Percentiles rank a stretch among this genome's conserved stretches.
Conservation (phyloP, 352 stramenopile species). For the Globisporangium cystogenes region DNA sequence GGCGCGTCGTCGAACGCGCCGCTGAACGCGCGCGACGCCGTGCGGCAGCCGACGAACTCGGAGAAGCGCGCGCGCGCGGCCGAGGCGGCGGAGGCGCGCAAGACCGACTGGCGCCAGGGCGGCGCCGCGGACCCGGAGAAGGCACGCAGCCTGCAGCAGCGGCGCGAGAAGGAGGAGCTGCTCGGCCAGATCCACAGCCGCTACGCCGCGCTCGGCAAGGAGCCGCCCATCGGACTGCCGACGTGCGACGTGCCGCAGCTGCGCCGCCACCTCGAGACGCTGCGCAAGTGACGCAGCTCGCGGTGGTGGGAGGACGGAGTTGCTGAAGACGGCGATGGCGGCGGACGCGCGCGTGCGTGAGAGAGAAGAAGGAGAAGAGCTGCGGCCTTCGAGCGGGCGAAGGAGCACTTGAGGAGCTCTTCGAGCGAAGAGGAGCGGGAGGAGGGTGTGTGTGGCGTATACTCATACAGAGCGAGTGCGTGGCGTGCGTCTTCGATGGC, state of each 20-base stretch:
- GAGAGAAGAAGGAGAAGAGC: background rate
- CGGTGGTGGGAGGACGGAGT: too few relatives aligned
- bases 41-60: slow-evolving; percentile 40
- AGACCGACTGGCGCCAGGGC: slow-evolving; percentile 76
- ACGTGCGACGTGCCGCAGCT: slow-evolving; percentile 78
- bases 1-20: background rate
- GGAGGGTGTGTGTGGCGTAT: background rate
- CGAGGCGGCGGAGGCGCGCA: slow-evolving; percentile 56
- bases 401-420: background rate
- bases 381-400: background rate
- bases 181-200: slow-evolving; percentile 75
- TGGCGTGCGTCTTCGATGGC: background rate
- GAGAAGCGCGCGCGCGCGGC: slow-evolving; percentile 64
- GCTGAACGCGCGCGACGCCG: slow-evolving; percentile 6
- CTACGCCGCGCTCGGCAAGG: slow-evolving; percentile 69
- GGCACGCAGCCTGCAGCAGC: slow-evolving; percentile 48
- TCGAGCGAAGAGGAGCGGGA: background rate
- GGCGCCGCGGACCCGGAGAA: slow-evolving; percentile 57
- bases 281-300: slow-evolving; percentile 19
- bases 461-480: background rate
- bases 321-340: background rate
- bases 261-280: slow-evolving; percentile 64
- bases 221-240: slow-evolving; percentile 74
- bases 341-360: background rate
- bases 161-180: slow-evolving; percentile 81